These are phyloP conservation scores for Suillus occidentalis DNA, from an alignment of 768 basidiomycete genomes.

Conservation along the genomic window DNA sequence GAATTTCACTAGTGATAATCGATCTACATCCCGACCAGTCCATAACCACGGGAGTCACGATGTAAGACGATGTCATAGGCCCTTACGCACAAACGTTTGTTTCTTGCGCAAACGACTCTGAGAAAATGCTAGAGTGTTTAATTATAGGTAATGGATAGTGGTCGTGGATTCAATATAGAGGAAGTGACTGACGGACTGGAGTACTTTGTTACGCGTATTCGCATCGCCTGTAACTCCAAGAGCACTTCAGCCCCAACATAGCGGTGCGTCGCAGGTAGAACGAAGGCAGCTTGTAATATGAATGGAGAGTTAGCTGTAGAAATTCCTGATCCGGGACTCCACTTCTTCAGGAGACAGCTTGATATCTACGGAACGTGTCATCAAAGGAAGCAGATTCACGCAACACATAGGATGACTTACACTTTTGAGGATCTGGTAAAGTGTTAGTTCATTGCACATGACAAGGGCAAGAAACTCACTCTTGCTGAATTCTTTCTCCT, in stretches of 20 bases:
- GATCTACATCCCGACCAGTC: not conserved
- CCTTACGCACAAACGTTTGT: not conserved
- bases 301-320: conserved; percentile 43
- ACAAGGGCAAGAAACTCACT: conserved; percentile 45
- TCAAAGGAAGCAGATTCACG: not conserved
- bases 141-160: not conserved
- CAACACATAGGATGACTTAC: conserved; percentile 31
- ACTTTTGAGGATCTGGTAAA: conserved; percentile 50
- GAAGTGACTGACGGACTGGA: not conserved
- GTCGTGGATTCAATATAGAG: not conserved
- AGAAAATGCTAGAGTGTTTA: not conserved
- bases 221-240: not conserved
- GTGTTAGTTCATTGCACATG: conserved; percentile 6
- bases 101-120: not conserved
- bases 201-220: not conserved
- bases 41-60: not conserved
- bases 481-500: conserved; percentile 83
- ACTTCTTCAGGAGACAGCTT: conserved; percentile 75
- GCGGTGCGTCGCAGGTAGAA: not conserved
- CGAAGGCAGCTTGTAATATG: not conserved
- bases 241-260: not conserved
- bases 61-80: not conserved
- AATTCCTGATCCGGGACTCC: conserved; percentile 63
- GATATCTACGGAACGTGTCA: conserved; percentile 57
- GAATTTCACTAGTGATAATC: too few relatives aligned